These are phyloP conservation scores for Penicillium vulpinum DNA, from an alignment of 2,329 filamentous ascomycete genomes.

Conservation along the genomic window DNA sequence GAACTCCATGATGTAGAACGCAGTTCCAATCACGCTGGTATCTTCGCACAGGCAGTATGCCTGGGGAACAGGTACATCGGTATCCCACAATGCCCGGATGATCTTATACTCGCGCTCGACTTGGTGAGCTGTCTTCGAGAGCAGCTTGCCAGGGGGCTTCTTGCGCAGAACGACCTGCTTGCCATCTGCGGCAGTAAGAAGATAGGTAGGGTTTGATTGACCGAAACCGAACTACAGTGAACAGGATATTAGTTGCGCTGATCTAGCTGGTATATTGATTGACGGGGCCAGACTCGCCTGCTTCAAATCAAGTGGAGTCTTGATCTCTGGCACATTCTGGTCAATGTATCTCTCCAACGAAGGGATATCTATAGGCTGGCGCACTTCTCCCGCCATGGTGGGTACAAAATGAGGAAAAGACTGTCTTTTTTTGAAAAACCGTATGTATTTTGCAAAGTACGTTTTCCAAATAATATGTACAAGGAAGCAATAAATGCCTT, in stretches of 20 bases:
- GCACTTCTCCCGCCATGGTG: constrained; percentile 77
- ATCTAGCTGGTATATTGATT: neutral
- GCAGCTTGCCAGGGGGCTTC: constrained; percentile 91
- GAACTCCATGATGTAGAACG: constrained; percentile 98
- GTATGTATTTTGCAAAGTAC: neutral
- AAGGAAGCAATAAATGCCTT: constrained; percentile 2
- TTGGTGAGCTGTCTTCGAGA: constrained; percentile 92
- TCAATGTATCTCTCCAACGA: constrained; percentile 77
- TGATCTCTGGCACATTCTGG: constrained; percentile 77
- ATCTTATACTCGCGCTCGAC: constrained; percentile 95
- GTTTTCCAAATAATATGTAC: neutral
- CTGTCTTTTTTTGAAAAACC: neutral
- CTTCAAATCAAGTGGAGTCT: constrained; percentile 80
- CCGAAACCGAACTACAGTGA: constrained; percentile 84
- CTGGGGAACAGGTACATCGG: constrained; percentile 81
- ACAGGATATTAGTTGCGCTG: neutral
- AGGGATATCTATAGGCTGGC: constrained; percentile 83
- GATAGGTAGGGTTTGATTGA: constrained; percentile 96
- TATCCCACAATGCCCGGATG: constrained; percentile 75
- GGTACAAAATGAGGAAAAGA: neutral
- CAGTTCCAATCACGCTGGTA: constrained; percentile 73
- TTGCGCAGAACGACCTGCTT: constrained; percentile 87
- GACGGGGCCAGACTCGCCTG: constrained; percentile 60
- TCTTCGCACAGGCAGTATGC: constrained; percentile 87
- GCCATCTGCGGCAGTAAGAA: constrained; percentile 71